Conservation (phyloP, 1,284 basidiomycete species). For the Apiotrichum akiyoshidainum region DNA sequence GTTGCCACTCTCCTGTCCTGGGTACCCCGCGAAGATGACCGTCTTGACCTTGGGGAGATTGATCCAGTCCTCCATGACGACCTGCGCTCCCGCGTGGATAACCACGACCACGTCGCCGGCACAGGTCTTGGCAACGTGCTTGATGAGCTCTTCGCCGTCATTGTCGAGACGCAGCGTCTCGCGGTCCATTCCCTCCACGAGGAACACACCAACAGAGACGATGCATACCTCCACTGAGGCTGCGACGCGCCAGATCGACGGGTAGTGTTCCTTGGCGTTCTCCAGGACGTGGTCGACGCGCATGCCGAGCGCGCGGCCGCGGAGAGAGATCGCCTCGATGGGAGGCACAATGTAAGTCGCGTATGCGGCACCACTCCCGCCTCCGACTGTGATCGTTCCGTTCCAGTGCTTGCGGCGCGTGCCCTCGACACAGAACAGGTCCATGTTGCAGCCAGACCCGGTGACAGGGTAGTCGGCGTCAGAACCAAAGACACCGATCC, state of each 20-base stretch:
- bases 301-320: slow-evolving; percentile 32
- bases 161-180: slow-evolving; percentile 45
- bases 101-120: slow-evolving; percentile 71
- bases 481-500: slow-evolving; percentile 45
- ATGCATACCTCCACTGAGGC: slow-evolving; percentile 49
- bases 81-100: slow-evolving; percentile 60
- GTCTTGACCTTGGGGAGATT: slow-evolving; percentile 58
- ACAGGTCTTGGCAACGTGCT: slow-evolving; percentile 63
- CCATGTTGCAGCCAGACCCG: slow-evolving; percentile 40
- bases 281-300: slow-evolving; percentile 44
- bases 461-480: slow-evolving; percentile 45
- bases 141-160: slow-evolving; percentile 62
- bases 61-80: slow-evolving; percentile 47
- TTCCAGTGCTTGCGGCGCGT: slow-evolving; percentile 43
- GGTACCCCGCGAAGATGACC: slow-evolving; percentile 74
- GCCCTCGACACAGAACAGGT: slow-evolving; percentile 41
- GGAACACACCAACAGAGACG: slow-evolving; percentile 51
- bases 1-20: slow-evolving; percentile 59
- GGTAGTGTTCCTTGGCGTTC: slow-evolving; percentile 36
- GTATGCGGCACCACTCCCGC: slow-evolving; percentile 45
- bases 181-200: slow-evolving; percentile 50
- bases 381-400: slow-evolving; percentile 47
- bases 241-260: slow-evolving; percentile 33
- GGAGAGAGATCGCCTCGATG: slow-evolving; percentile 43
- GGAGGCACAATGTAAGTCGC: slow-evolving; percentile 47